Evolutionary conservation across 805 yeast genomes (phyloP).

Genomic region (Kodamaea hsintzibuensis): DNA sequence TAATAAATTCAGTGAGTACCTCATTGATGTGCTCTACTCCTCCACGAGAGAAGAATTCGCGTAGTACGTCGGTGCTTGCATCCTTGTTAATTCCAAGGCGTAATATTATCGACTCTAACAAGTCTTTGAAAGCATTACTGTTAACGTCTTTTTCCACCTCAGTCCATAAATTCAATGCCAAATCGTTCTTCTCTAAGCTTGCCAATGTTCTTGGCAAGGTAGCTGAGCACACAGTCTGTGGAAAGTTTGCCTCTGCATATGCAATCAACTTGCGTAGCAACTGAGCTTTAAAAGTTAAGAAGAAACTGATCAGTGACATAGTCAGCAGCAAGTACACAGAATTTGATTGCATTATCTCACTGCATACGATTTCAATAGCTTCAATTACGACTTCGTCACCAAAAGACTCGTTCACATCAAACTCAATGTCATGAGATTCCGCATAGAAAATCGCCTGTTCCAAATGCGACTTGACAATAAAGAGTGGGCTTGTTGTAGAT

Average conservation of each 20-base stretch:
- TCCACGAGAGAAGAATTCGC: conserved; percentile 29
- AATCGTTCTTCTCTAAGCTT: conserved; percentile 27
- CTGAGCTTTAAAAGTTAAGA: neutral
- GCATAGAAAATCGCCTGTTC: conserved; percentile 78
- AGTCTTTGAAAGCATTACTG: neutral
- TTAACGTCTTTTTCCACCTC: conserved; percentile 7
- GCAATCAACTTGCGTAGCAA: conserved; percentile 32
- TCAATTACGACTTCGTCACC: conserved; percentile 17
- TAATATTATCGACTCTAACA: neutral
- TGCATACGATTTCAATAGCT: conserved; percentile 50
- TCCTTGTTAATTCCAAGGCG: neutral
- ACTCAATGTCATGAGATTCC: conserved; percentile 44
- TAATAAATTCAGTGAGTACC: conserved; percentile 29
- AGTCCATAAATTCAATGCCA: conserved; percentile 48
- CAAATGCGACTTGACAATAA: conserved; percentile 61
- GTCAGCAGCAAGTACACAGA: conserved; percentile 6
- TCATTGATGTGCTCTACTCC: conserved; percentile 24
- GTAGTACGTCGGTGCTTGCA: conserved; percentile 18
- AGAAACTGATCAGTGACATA: conserved; percentile 2
- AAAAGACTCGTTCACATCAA: conserved; percentile 27
- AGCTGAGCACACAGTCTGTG: conserved; percentile 33
- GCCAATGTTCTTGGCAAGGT: conserved; percentile 34
- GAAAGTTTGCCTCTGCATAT: conserved; percentile 43
- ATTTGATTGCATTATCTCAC: conserved; percentile 44
- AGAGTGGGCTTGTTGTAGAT: conserved; percentile 22